A percentile compares a stretch with the other conserved stretches of the same genome.
These are phyloP conservation scores for Microbotryum violaceum DNA, from an alignment of 1,284 basidiomycete genomes.

Conservation along the genomic window DNA sequence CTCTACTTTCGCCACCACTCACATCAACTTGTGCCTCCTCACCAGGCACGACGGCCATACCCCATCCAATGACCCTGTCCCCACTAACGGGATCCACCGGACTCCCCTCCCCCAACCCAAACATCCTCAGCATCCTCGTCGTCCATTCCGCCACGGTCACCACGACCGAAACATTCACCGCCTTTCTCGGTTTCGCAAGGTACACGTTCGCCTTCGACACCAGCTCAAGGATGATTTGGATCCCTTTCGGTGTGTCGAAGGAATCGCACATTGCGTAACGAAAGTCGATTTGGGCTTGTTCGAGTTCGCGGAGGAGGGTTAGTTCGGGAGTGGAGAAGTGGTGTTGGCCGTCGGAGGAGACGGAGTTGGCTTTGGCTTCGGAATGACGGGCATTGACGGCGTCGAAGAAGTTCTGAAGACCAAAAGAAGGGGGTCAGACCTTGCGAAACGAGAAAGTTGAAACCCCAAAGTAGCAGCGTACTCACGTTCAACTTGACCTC, in stretches of 20 bases:
- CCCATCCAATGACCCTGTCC: conserved; percentile 46
- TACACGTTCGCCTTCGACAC: conserved; percentile 87
- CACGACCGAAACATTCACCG: conserved; percentile 60
- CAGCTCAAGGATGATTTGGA: conserved; percentile 69
- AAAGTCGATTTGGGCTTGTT: conserved; percentile 69
- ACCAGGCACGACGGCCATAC: conserved; percentile 38
- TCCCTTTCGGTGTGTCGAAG: conserved; percentile 85
- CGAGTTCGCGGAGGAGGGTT: conserved; percentile 46
- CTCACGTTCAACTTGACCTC: conserved; percentile 82
- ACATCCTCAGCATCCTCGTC: conserved; percentile 84
- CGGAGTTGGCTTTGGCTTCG: conserved; percentile 41
- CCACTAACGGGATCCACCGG: conserved; percentile 19
- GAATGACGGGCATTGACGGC: conserved; percentile 66
- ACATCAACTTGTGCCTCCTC: conserved; percentile 49
- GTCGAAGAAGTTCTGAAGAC: conserved; percentile 81
- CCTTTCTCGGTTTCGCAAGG: conserved; percentile 46
- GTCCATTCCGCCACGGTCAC: conserved; percentile 74
- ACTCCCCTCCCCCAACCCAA: conserved; percentile 79
- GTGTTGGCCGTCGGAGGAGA: conserved; percentile 44
- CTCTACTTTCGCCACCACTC: conserved; percentile 42
- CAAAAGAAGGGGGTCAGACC: no score
- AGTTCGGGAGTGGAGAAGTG: conserved; percentile 47
- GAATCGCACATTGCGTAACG: conserved; percentile 90
- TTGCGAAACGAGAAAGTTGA: no score
- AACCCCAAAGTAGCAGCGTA: conserved; percentile 3